These are phyloP conservation scores for Rhizomucor pusillus DNA, from an alignment of 371 early-diverging fungal species.

Conservation along the genomic window DNA sequence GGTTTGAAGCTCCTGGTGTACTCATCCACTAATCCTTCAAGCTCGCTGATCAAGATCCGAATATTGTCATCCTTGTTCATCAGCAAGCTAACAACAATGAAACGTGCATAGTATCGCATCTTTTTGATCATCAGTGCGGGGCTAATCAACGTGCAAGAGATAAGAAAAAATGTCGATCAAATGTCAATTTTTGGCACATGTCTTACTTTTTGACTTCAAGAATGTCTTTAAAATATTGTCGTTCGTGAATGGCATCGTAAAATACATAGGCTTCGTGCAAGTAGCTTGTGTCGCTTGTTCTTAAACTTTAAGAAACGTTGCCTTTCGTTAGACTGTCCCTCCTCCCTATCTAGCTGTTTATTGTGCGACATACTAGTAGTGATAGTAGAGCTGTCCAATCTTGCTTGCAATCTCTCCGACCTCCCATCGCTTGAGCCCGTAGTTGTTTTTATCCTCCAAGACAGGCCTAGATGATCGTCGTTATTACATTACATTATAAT, in stretches of 20 bases:
- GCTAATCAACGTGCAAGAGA: conserved; percentile 32
- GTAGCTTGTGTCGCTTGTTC: conserved; percentile 95
- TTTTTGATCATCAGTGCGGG: conserved; percentile 93
- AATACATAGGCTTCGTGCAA: conserved; percentile 91
- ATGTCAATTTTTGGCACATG: too few species aligned
- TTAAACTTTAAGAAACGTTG: conserved; percentile 44
- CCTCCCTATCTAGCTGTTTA: neutral
- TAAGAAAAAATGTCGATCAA: neutral
- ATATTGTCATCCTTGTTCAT: conserved; percentile 80
- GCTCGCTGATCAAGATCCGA: conserved; percentile 75
- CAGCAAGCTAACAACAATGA: conserved; percentile 92
- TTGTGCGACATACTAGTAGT: conserved; percentile 66
- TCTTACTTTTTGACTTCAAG: conserved; percentile 81
- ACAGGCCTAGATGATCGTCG: conserved; percentile 49
- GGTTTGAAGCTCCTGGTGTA: conserved; percentile 85
- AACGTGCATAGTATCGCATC: conserved; percentile 94
- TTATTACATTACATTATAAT: too few species aligned
- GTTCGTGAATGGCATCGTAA: conserved; percentile 94
- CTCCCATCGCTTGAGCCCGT: conserved; percentile 95
- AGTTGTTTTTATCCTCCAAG: conserved; percentile 82
- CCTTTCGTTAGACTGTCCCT: too few species aligned
- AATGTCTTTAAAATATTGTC: conserved; percentile 92
- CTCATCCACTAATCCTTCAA: conserved; percentile 81
- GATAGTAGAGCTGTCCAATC: conserved; percentile 92
- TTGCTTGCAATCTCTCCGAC: conserved; percentile 98